These are phyloP conservation scores for Dimargaris cristalligena DNA, from an alignment of 192 early-diverging fungal genomes.

Conservation along the genomic window DNA sequence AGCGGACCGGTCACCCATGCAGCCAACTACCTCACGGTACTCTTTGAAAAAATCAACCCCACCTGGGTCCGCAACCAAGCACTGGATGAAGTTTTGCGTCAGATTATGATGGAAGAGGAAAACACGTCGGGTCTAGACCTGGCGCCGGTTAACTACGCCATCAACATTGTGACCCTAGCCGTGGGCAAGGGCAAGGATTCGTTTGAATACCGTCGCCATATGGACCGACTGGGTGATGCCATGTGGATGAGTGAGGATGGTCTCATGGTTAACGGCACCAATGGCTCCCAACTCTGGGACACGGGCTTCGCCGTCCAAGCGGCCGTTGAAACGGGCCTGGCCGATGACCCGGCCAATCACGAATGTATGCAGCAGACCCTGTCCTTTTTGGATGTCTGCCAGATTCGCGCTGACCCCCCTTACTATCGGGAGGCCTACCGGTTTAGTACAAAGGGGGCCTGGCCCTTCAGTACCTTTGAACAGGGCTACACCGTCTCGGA, in stretches of 20 bases:
- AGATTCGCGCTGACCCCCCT: slow-evolving; percentile 62
- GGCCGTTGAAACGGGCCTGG: slow-evolving; percentile 58
- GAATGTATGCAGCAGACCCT: slow-evolving; percentile 46
- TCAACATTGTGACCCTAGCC: slow-evolving; percentile 80
- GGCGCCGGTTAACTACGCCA: slow-evolving; percentile 86
- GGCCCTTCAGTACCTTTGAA: slow-evolving; percentile 88
- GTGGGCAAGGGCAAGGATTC: slow-evolving; percentile 77
- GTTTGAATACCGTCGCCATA: slow-evolving; percentile 55
- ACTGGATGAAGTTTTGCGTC: slow-evolving; percentile 52
- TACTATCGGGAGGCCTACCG: slow-evolving; percentile 56
- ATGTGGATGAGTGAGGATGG: slow-evolving; percentile 86
- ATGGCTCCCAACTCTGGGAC: slow-evolving; percentile 96
- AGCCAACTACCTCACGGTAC: slow-evolving; percentile 46
- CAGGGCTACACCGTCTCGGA: slow-evolving; percentile 94
- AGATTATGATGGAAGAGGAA: slow-evolving; percentile 74
- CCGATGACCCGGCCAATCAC: slow-evolving; percentile 47
- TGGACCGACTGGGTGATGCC: slow-evolving; percentile 57
- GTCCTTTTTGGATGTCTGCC: slow-evolving; percentile 68
- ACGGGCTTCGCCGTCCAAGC: slow-evolving; percentile 79
- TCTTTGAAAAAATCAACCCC: slow-evolving; percentile 56
- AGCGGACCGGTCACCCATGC: slow-evolving; percentile 59
- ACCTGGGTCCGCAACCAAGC: slow-evolving; percentile 43
- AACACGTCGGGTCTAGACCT: slow-evolving; percentile 81
- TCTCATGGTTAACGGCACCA: slow-evolving; percentile 90
- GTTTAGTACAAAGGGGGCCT: slow-evolving; percentile 75